Conservation (phyloP, 75 land plant species). For the Pinus tabuliformis region DNA sequence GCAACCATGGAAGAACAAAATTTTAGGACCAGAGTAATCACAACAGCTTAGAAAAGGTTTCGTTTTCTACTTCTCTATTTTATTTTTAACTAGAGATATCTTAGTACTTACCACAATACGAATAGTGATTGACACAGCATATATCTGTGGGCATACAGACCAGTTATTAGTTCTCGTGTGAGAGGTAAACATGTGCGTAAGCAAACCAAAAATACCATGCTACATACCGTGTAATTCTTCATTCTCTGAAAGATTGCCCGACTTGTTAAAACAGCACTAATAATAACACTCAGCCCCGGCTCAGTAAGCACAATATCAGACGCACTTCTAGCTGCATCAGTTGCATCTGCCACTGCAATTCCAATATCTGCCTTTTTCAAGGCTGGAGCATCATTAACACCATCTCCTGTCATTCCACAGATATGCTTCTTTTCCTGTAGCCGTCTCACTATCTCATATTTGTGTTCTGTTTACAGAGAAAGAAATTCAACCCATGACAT, state of each 20-base stretch:
- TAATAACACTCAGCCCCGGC: constrained; percentile 48
- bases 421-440: constrained; percentile 80
- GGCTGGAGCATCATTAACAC: constrained; percentile 79
- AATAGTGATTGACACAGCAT: constrained; percentile 58
- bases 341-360: constrained; percentile 62
- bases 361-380: constrained; percentile 68
- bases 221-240: constrained; percentile 51
- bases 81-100: not conserved
- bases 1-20: constrained; percentile 11
- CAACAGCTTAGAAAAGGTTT: not conserved
- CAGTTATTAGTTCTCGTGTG: not conserved
- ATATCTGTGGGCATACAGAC: constrained; percentile 24
- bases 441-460: constrained; percentile 81
- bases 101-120: constrained; percentile 6
- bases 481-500: not conserved
- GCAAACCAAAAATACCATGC: not conserved
- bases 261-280: constrained; percentile 50
- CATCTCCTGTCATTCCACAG: constrained; percentile 88
- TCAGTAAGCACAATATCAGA: constrained; percentile 57
- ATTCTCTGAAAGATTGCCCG: constrained; percentile 51
- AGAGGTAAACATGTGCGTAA: not conserved
- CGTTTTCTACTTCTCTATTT: not conserved
- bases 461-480: constrained; percentile 55
- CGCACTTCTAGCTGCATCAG: constrained; percentile 64
- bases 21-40: not conserved